Conservation (phyloP, 2,329 filamentous ascomycete genomes). For the Cylindrodendrum hubeiense region DNA sequence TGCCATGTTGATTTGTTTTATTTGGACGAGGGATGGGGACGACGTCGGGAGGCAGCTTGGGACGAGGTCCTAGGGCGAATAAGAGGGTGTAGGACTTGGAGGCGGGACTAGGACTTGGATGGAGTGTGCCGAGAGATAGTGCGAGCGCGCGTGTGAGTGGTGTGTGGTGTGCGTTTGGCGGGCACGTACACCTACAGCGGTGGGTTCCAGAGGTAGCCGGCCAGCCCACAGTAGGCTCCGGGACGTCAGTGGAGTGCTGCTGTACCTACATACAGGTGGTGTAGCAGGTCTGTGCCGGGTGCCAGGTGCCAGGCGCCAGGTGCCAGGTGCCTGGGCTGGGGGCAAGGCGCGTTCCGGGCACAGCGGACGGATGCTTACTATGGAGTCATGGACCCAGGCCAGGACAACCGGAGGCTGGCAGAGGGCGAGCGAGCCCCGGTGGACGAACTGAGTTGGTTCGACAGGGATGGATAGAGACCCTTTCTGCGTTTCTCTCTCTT, state of each 20-base stretch:
- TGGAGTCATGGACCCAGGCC: too few relatives aligned
- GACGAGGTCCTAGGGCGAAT: constrained; percentile 44
- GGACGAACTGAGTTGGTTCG: neutral
- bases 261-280: neutral
- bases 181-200: neutral
- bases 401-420: neutral
- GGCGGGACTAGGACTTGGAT: constrained; percentile 44
- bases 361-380: neutral
- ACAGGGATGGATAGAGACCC: neutral
- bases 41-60: constrained; percentile 45
- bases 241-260: neutral
- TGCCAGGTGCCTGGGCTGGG: neutral
- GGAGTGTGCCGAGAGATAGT: constrained; percentile 16
- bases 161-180: neutral
- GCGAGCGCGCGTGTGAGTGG: constrained; percentile 14
- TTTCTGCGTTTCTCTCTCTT: neutral
- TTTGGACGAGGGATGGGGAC: constrained; percentile 21
- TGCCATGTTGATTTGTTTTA: constrained; percentile 42
- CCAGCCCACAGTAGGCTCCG: neutral
- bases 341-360: neutral
- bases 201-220: neutral
- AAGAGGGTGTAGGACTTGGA: constrained; percentile 47
- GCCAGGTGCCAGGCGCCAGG: neutral
- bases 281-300: neutral
- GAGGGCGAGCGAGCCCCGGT: neutral